Evolutionary conservation across 2,329 filamentous ascomycete genomes (phyloP), one percentile per base, ranked within the genome.

Genomic region (Fusarium tuaranense): DNA sequence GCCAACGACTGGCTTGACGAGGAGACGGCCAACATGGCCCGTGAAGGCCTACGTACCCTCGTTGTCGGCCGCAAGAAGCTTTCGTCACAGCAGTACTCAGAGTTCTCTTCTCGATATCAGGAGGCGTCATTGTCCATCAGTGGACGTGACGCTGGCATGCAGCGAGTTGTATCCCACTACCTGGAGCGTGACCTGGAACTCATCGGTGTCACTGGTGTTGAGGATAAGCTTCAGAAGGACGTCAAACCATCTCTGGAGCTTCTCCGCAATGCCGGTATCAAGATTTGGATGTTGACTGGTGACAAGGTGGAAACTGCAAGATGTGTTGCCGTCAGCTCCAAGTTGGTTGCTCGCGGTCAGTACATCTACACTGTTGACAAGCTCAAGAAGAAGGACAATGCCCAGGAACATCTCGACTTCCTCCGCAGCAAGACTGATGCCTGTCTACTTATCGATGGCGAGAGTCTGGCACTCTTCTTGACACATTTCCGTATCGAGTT

Each of bases 251-350:
- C 95, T 0, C 88, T 99, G 7, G 97, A 99, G 83, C 90, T 99
- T 7, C 89, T 99, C 63, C 94, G 97, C 75, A 99, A 99, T 79
- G 97, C 97, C 0, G 97, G 97, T 30, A 97, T 99, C 84, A 98
- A 98, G 83, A 98, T 99, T 61, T 99, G 97, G 97, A 99, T 99
- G 97, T 87, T 99, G 81, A 99, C 97, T 0, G 97, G 97, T 57
- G 97, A 99, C 87, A 99, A 99, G 84, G 94, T 99, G 4, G 97
- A 99, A 84, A 99, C 97, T 16, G 97, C 97, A 18, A 92, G 97
- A 39, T 99, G 97, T 83, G 96, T 99, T 14, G 97, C 97, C 2
- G 93, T 99, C 51, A 97, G 94, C 80, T 95, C 96, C 34, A 98
- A 98, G 82, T 89, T 99, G 8, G 97, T 99, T 16, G 93, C 95